Evolutionary conservation across 805 yeast species (phyloP).

Genomic region (Wickerhamiella musiphila): DNA sequence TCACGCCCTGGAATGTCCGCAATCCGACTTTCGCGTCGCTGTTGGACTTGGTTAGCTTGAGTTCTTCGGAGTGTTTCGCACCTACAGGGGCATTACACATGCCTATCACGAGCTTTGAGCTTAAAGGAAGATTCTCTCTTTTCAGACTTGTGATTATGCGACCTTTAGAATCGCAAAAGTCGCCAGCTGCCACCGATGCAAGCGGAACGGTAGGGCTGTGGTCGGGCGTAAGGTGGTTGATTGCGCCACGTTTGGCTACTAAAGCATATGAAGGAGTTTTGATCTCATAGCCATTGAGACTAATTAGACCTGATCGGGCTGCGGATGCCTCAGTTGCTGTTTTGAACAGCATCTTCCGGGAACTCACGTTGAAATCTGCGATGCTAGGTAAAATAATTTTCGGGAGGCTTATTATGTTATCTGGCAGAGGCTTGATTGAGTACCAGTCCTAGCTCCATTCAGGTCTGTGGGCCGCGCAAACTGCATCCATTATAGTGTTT

Average conservation of each 20-base stretch:
- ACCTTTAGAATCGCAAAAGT: conserved; percentile 20
- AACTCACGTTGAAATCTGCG: no score
- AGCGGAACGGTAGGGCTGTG: conserved; percentile 15
- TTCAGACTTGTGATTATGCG: conserved; percentile 10
- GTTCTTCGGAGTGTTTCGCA: conserved; percentile 20
- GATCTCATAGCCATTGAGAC: conserved; percentile 10
- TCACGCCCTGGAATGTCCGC: conserved; percentile 24
- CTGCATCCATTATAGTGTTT: no score
- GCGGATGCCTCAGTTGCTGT: conserved; percentile 8
- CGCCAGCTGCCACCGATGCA: conserved; percentile 22
- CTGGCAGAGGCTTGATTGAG: no score
- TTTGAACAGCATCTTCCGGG: no score
- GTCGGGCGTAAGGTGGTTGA: conserved; percentile 29
- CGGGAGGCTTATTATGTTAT: no score
- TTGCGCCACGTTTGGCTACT: conserved; percentile 25
- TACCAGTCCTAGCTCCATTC: no score
- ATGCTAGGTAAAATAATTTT: no score
- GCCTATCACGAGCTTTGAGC: conserved; percentile 16
- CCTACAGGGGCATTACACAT: no score
- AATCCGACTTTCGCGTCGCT: conserved; percentile 19
- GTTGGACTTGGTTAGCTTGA: conserved; percentile 20
- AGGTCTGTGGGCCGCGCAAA: no score
- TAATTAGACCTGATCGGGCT: conserved; percentile 16
- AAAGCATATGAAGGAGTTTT: conserved; percentile 21
- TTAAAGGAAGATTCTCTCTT: conserved; percentile 16